Conservation (phyloP, 495 filamentous ascomycete genomes). For the Cairneyella variabilis region DNA sequence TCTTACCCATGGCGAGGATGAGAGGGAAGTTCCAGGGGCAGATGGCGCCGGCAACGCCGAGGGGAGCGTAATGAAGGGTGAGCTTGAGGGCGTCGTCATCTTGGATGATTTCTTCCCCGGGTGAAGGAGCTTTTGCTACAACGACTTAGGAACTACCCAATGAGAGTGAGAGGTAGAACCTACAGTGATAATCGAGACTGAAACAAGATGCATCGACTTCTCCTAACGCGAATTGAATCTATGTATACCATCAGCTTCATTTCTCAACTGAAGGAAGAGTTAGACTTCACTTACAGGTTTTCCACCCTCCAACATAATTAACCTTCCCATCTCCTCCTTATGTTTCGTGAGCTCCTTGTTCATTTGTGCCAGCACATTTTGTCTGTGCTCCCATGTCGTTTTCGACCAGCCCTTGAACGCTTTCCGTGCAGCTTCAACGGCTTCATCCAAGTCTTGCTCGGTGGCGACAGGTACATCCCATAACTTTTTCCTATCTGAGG, state of each 20-base stretch:
- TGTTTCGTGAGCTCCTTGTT: conserved; percentile 12
- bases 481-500: conserved; percentile 43
- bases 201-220: conserved; percentile 16
- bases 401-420: conserved; percentile 50
- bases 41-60: conserved; percentile 49
- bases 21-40: conserved; percentile 62
- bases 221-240: conserved; percentile 21
- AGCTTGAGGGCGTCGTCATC: conserved; percentile 37
- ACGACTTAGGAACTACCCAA: neutral
- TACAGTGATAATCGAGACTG: conserved; percentile 19
- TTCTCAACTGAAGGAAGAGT: neutral
- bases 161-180: neutral
- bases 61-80: conserved; percentile 37
- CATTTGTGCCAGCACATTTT: conserved; percentile 9
- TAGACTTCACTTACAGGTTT: conserved; percentile 22
- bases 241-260: neutral
- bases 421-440: conserved; percentile 43
- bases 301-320: conserved; percentile 23
- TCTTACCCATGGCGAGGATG: conserved; percentile 41
- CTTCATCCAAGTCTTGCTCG: conserved; percentile 48
- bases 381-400: conserved; percentile 26
- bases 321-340: conserved; percentile 16
- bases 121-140: conserved; percentile 2
- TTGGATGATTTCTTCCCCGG: conserved; percentile 28
- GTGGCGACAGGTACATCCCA: conserved; percentile 50